A percentile compares a stretch with the other conserved stretches of the same genome.
Conservation (phyloP, 1,284 basidiomycete species). For the Coniferiporia weirii region DNA sequence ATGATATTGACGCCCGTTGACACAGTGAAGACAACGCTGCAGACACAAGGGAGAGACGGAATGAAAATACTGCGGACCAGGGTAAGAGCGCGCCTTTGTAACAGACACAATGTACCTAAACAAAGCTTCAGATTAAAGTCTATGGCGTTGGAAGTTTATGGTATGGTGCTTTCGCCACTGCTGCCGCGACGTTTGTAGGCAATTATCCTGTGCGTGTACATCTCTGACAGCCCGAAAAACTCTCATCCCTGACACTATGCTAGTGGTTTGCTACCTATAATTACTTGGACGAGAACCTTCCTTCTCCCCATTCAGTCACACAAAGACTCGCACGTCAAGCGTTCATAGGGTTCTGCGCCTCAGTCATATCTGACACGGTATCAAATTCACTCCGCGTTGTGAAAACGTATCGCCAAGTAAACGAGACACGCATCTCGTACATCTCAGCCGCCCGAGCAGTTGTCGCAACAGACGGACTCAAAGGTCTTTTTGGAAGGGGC, state of each 20-base stretch:
- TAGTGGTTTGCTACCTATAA: constrained; percentile 85
- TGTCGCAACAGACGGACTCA: constrained; percentile 57
- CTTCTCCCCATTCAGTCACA: constrained; percentile 45
- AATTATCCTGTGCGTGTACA: constrained; percentile 60
- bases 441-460: constrained; percentile 61
- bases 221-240: not conserved
- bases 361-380: constrained; percentile 74
- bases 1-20: constrained; percentile 87
- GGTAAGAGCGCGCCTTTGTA: constrained; percentile 29
- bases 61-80: constrained; percentile 59
- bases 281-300: constrained; percentile 61
- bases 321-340: constrained; percentile 71
- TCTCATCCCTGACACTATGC: not conserved
- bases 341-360: constrained; percentile 82
- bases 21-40: constrained; percentile 88
- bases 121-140: constrained; percentile 47
- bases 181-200: constrained; percentile 88
- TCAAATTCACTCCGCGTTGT: constrained; percentile 87
- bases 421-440: constrained; percentile 75
- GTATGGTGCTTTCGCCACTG: constrained; percentile 86
- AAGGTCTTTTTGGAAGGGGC: constrained; percentile 74
- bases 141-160: constrained; percentile 77
- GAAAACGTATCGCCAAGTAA: constrained; percentile 89
- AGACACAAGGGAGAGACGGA: constrained; percentile 76
- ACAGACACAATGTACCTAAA: not conserved